Percentiles rank a stretch among this genome's conserved stretches.
Conservation (phyloP, 2,329 filamentous ascomycete species). For the Anthostomella pinea region DNA sequence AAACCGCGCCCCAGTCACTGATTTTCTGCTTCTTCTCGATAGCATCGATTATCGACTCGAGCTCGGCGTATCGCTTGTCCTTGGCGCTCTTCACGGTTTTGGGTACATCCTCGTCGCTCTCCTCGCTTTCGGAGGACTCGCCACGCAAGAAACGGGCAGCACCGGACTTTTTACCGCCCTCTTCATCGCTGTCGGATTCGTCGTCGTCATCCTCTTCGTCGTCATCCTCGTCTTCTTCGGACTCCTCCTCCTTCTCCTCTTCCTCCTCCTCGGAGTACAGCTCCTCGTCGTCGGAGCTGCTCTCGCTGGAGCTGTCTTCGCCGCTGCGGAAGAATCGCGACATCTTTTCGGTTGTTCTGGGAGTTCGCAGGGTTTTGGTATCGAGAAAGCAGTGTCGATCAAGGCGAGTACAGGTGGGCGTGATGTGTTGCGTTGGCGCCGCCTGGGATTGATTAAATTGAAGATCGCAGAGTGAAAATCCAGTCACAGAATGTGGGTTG, state of each 20-base stretch:
- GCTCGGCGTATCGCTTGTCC: slow-evolving; percentile 92
- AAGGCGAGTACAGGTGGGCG: neutral
- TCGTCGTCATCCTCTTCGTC: slow-evolving; percentile 52
- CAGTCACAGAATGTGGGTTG: too few species aligned
- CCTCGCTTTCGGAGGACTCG: slow-evolving; percentile 71
- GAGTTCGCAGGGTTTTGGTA: slow-evolving; percentile 6
- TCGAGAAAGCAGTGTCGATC: neutral
- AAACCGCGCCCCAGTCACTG: slow-evolving; percentile 93
- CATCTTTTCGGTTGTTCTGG: slow-evolving; percentile 55
- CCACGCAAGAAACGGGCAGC: slow-evolving; percentile 81
- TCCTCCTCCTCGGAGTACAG: slow-evolving; percentile 80
- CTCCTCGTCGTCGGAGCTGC: slow-evolving; percentile 93
- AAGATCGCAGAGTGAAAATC: too few species aligned
- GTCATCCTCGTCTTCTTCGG: slow-evolving; percentile 51
- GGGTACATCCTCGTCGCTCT: slow-evolving; percentile 82
- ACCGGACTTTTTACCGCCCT: slow-evolving; percentile 64
- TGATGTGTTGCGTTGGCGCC: slow-evolving; percentile 5
- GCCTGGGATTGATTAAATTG: slow-evolving; percentile 11
- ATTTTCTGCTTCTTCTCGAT: slow-evolving; percentile 99
- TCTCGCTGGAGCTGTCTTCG: slow-evolving; percentile 91
- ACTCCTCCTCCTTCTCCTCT: slow-evolving; percentile 51
- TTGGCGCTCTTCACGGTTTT: slow-evolving; percentile 95
- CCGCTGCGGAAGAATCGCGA: slow-evolving; percentile 97
- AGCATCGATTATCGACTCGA: slow-evolving; percentile 82
- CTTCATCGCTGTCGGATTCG: slow-evolving; percentile 60